These are phyloP conservation scores for Entonaema liquescens DNA, from an alignment of 495 filamentous ascomycete genomes.

Conservation along the genomic window DNA sequence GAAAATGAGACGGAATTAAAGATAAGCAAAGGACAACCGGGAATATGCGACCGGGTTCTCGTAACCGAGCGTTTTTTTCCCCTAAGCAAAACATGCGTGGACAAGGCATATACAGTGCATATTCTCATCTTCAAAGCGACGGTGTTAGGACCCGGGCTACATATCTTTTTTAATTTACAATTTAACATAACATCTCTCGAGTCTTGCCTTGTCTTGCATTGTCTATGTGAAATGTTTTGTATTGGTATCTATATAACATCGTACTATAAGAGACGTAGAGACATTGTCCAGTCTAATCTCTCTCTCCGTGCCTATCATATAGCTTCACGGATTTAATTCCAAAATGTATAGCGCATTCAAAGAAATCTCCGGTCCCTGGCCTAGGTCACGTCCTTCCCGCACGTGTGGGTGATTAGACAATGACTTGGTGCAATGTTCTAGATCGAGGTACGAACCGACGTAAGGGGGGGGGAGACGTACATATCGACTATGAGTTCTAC, in stretches of 20 bases:
- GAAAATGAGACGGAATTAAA: background rate
- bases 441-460: background rate
- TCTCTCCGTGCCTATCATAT: too few species aligned
- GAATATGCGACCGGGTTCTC: background rate
- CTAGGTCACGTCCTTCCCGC: background rate
- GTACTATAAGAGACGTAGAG: background rate
- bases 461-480: background rate
- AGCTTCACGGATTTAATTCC: background rate
- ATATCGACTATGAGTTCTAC: background rate
- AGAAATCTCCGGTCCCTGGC: background rate
- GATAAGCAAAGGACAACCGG: background rate
- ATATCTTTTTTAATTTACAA: background rate
- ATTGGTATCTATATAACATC: background rate
- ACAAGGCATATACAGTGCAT: background rate
- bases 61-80: background rate
- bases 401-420: background rate
- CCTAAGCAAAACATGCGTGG: background rate
- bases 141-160: constrained; percentile 4
- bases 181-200: background rate
- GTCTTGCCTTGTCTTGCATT: constrained; percentile 1
- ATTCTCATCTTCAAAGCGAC: background rate
- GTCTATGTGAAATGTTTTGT: background rate
- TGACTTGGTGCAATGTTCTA: background rate
- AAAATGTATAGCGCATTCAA: background rate
- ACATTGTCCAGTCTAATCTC: background rate